A percentile compares a stretch with the other conserved stretches of the same genome.
Evolutionary conservation across 2,329 filamentous ascomycete genomes (phyloP).

Genomic region (Capronia americana): DNA sequence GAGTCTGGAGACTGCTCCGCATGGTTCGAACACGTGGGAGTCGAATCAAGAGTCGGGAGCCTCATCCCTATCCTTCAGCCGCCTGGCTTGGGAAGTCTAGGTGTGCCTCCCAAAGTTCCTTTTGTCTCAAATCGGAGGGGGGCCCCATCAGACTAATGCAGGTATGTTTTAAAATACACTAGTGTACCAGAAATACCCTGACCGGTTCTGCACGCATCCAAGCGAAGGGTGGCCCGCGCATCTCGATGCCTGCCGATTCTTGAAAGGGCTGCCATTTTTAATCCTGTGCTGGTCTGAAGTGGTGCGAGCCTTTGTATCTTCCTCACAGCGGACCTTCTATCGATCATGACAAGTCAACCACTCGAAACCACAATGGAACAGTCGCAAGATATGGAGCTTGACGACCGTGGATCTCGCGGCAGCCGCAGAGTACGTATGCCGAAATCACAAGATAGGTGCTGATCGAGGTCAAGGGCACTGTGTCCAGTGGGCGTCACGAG

Average conservation of each 20-base stretch:
- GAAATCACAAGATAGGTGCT: not conserved
- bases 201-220: not conserved
- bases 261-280: not conserved
- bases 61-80: not conserved
- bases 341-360: not conserved
- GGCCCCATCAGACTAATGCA: not conserved
- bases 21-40: not conserved
- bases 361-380: not conserved
- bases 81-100: not conserved
- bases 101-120: not conserved
- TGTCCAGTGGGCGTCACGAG: not conserved
- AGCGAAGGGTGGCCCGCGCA: not conserved
- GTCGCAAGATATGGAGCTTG: not conserved
- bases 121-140: not conserved
- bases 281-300: not conserved
- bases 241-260: not conserved
- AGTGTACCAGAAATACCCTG: not conserved
- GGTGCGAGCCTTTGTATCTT: not conserved
- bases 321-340: not conserved
- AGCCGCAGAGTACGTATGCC: not conserved
- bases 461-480: not conserved
- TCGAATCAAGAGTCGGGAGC: not conserved
- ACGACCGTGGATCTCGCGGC: not conserved
- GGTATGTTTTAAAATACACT: not conserved
- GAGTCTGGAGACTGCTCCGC: not conserved